Percentiles rank a stretch among this genome's conserved stretches.
These are phyloP conservation scores for Rhizopus stolonifer DNA, from an alignment of 371 early-diverging fungal species.

Conservation along the genomic window DNA sequence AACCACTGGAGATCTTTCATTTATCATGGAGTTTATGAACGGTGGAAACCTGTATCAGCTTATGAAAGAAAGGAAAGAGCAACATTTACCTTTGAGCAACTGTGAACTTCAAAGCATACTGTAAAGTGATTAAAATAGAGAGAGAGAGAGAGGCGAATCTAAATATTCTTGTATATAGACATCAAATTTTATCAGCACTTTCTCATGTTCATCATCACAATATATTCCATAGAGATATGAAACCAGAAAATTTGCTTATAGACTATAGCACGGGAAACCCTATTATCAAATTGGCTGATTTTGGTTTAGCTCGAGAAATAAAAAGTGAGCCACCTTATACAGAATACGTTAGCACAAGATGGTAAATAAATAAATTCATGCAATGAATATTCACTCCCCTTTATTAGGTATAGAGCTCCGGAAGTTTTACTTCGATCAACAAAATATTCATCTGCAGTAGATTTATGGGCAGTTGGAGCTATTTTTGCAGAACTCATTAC, in stretches of 20 bases:
- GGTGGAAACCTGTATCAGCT: slow-evolving; percentile 87
- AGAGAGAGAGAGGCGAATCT: no score
- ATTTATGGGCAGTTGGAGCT: slow-evolving; percentile 97
- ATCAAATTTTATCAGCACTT: slow-evolving; percentile 83
- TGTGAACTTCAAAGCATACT: slow-evolving; percentile 34
- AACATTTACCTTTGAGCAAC: slow-evolving; percentile 20
- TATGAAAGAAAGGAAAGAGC: slow-evolving; percentile 72
- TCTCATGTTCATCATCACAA: slow-evolving; percentile 90
- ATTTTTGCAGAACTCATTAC: slow-evolving; percentile 91
- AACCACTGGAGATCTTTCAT: slow-evolving; percentile 71
- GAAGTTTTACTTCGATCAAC: slow-evolving; percentile 91
- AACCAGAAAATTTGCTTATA: slow-evolving; percentile 85
- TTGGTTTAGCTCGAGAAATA: slow-evolving; percentile 90
- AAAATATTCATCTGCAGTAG: slow-evolving; percentile 93
- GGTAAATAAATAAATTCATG: slow-evolving; percentile 51
- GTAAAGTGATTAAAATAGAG: slow-evolving; percentile 18
- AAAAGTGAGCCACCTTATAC: slow-evolving; percentile 84
- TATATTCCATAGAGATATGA: slow-evolving; percentile 94
- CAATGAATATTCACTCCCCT: neutral
- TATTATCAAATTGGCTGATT: slow-evolving; percentile 90
- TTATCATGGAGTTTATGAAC: slow-evolving; percentile 95
- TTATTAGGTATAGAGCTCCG: slow-evolving; percentile 94
- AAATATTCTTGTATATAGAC: no score
- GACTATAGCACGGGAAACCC: slow-evolving; percentile 23
- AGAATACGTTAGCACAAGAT: slow-evolving; percentile 95